Evolutionary conservation across 306 rosid genomes (phyloP).

Genomic region (Trichosanthes cucumerina): DNA sequence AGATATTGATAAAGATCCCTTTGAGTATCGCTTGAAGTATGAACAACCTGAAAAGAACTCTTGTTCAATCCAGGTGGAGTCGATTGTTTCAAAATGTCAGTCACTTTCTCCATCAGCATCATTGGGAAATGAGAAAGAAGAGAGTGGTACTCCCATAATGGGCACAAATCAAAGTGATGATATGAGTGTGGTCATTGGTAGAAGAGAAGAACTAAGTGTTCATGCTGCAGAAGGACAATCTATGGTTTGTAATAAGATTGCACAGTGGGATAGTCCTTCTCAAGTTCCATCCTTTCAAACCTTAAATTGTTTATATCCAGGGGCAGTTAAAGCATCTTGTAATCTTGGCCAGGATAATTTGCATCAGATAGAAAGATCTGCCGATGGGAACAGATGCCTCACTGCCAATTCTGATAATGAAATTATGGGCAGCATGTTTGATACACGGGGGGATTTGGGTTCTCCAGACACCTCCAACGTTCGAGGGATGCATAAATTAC

Average conservation of each 20-base stretch:
- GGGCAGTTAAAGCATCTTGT: conserved; percentile 30
- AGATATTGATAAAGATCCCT: conserved; percentile 21
- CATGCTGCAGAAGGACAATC: conserved; percentile 25
- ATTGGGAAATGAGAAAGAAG: conserved; percentile 26
- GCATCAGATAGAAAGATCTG: conserved; percentile 17
- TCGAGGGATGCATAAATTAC: conserved; percentile 18
- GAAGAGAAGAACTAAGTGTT: conserved; percentile 23
- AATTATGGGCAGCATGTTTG: conserved; percentile 29
- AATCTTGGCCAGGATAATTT: conserved; percentile 31
- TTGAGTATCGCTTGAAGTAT: conserved; percentile 26
- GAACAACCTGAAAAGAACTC: conserved; percentile 20
- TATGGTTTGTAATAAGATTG: conserved; percentile 11
- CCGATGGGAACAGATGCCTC: conserved; percentile 23
- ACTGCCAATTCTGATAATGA: conserved; percentile 33
- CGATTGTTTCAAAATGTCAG: conserved; percentile 21
- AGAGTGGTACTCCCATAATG: conserved; percentile 19
- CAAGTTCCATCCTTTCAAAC: conserved; percentile 12
- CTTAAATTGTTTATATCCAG: conserved; percentile 3
- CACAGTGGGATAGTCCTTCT: conserved; percentile 7
- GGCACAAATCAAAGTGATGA: conserved; percentile 24
- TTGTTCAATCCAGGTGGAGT: conserved; percentile 21
- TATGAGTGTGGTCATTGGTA: conserved; percentile 21
- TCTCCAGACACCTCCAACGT: conserved; percentile 37
- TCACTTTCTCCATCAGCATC: conserved; percentile 18
- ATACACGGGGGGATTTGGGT: conserved; percentile 21